These are phyloP conservation scores for Nitzschia palea DNA, from an alignment of 108 stramenopile genomes.

Conservation along the genomic window DNA sequence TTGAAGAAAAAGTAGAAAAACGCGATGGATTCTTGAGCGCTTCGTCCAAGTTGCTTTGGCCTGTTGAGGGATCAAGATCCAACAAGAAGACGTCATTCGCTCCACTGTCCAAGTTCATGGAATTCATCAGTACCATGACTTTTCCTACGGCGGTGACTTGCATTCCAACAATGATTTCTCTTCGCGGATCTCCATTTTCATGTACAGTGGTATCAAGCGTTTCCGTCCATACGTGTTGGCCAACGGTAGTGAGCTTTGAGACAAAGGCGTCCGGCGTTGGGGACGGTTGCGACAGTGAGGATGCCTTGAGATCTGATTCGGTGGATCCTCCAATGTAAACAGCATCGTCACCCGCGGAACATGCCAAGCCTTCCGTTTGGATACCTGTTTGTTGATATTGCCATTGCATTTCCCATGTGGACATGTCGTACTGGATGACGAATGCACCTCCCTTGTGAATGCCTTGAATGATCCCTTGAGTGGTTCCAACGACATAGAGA, in stretches of 20 bases:
- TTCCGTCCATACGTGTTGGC: background rate
- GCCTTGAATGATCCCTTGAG: slow-evolving; percentile 4
- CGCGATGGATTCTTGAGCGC: too few relatives aligned
- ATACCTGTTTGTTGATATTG: background rate
- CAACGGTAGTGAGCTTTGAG: background rate
- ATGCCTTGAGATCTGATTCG: background rate
- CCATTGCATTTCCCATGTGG: background rate
- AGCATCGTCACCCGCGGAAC: slow-evolving; percentile 8
- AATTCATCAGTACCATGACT: slow-evolving; percentile 11
- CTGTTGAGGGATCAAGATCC: slow-evolving; percentile 2
- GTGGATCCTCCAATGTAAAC: slow-evolving; percentile 17
- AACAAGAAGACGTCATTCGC: slow-evolving; percentile 9
- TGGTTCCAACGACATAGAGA: slow-evolving; percentile 11
- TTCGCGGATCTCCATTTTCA: background rate
- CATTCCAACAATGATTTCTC: slow-evolving; percentile 16
- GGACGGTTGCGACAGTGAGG: background rate
- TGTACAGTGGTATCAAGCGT: background rate
- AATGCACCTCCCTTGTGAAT: slow-evolving; percentile 14
- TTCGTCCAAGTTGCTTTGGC: background rate
- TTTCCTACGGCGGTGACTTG: background rate
- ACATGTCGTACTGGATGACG: background rate
- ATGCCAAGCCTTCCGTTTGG: background rate
- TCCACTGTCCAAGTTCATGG: slow-evolving; percentile 5
- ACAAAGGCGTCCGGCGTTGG: slow-evolving; percentile 9
- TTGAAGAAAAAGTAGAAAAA: too few relatives aligned